Percentiles rank a stretch among this genome's conserved stretches.
phyloP scores from a whole-genome alignment of 2,329 filamentous ascomycete species.

The Bipolaris oryzae region DNA sequence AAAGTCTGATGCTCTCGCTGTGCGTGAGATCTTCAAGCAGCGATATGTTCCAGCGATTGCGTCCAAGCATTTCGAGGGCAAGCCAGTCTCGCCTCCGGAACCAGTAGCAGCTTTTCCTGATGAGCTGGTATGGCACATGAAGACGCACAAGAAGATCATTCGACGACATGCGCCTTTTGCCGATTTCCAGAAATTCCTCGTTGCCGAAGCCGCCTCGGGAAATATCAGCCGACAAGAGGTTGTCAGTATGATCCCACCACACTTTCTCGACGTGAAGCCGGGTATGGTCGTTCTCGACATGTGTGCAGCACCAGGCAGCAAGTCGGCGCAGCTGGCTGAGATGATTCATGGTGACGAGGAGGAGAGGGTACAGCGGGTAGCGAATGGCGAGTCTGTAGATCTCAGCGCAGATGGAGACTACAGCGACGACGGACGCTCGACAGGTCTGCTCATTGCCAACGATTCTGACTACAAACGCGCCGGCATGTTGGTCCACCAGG shows the following conservation, averaged over 20 bases:
- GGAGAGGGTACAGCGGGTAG: slow-evolving; percentile 75
- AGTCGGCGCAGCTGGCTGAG: slow-evolving; percentile 93
- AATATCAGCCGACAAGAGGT: slow-evolving; percentile 98
- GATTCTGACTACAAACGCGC: slow-evolving; percentile 96
- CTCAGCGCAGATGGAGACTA: slow-evolving; percentile 60
- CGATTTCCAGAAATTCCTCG: slow-evolving; percentile 95
- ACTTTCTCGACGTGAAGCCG: slow-evolving; percentile 87
- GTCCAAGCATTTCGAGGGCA: slow-evolving; percentile 81
- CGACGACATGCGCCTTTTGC: slow-evolving; percentile 93
- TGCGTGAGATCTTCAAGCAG: slow-evolving; percentile 85
- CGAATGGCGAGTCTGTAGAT: slow-evolving; percentile 67
- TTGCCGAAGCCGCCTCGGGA: slow-evolving; percentile 94
- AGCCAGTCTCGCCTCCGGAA: slow-evolving; percentile 78
- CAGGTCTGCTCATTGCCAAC: slow-evolving; percentile 91
- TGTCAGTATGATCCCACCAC: slow-evolving; percentile 97
- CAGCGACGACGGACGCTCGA: slow-evolving; percentile 82
- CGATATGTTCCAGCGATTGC: slow-evolving; percentile 91
- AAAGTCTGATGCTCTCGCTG: slow-evolving; percentile 90
- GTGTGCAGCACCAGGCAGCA: slow-evolving; percentile 96
- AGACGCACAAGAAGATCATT: slow-evolving; percentile 93
- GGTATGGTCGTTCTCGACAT: slow-evolving; percentile 94
- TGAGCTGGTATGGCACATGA: slow-evolving; percentile 96
- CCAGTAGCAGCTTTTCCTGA: slow-evolving; percentile 93
- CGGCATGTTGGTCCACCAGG: slow-evolving; percentile 96
- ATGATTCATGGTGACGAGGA: slow-evolving; percentile 94